These are phyloP conservation scores for Sporisorium scitamineum DNA, from an alignment of 1,284 basidiomycete genomes.

Conservation along the genomic window DNA sequence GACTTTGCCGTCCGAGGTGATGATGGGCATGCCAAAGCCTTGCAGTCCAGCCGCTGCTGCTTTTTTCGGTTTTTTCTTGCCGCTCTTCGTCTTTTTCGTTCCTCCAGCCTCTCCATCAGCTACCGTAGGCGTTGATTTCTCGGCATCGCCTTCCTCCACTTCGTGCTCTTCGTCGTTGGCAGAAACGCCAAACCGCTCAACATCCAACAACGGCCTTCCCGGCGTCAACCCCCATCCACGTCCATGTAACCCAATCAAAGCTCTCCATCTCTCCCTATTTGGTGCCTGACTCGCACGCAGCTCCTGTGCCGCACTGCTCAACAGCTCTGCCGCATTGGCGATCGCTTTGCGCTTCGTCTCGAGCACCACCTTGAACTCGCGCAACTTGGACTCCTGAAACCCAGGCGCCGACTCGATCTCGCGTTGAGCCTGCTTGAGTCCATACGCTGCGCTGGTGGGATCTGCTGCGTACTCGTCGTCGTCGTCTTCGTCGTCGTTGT, in stretches of 20 bases:
- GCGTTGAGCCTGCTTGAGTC: slow-evolving; percentile 19
- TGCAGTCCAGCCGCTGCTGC: slow-evolving; percentile 25
- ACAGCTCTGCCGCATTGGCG: slow-evolving; percentile 43
- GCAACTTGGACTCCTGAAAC: slow-evolving; percentile 16
- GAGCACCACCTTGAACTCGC: slow-evolving; percentile 45
- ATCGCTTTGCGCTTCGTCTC: slow-evolving; percentile 48
- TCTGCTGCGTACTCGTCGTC: slow-evolving; percentile 28
- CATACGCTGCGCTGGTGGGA: slow-evolving; percentile 17
- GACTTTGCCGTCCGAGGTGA: slow-evolving; percentile 54
- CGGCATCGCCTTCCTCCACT: slow-evolving; percentile 7
- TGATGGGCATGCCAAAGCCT: slow-evolving; percentile 56
- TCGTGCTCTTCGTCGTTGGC: slow-evolving; percentile 10
- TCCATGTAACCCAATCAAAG: slow-evolving; percentile 42
- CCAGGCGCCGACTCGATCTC: slow-evolving; percentile 16
- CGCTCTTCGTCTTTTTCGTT: not conserved
- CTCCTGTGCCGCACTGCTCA: slow-evolving; percentile 49
- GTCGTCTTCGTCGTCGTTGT: slow-evolving; percentile 17
- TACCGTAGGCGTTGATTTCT: not conserved
- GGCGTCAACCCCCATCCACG: slow-evolving; percentile 59
- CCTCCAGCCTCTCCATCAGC: not conserved
- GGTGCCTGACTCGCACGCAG: slow-evolving; percentile 26
- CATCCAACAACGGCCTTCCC: slow-evolving; percentile 57
- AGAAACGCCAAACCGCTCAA: slow-evolving; percentile 48
- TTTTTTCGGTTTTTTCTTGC: not conserved
- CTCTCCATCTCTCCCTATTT: slow-evolving; percentile 54